Base-by-base conservation (phyloP, 352 stramenopile genomes). In the Pythium sp. region DNA sequence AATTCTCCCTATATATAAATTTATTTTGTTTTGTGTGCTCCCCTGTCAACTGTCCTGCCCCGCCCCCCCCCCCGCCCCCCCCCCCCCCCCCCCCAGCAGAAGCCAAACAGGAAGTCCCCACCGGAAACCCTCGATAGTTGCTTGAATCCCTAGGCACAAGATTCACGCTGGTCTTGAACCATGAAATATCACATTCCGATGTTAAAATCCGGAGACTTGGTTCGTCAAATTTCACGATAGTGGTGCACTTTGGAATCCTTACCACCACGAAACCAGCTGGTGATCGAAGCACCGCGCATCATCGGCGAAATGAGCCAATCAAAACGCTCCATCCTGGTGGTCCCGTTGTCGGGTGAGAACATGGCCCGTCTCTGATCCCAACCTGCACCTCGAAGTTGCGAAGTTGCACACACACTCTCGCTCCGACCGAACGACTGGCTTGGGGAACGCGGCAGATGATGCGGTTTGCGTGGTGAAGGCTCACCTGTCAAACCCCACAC, bases 221-320 rank as follows among this genome's bases (percentile, higher is more conserved):
- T 3, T 15, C 22, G 18, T 18, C 26, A 22, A 18, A 59, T 24
- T 41, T 36, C 26, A 30, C 5, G 22, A 26, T 15, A 28, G 7
- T 6, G 12, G 30, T 24, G 47, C 6, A 26, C 47, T 12, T 26
- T 55, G 55, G 55, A 28, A 46, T 60, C 24, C 55, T 43, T 46
- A 60, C 55, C 30, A 2, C 55, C 6, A 2, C 5, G 2, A 15
- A 49, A n/a, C 0, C 57, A 62, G 57, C 32, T 62, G 58, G 2
- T n/a, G n/a, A 53, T 67, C 62, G 62, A 67, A 60, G 62, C 62
- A 67, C 28, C 49, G 30, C 12, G 62, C 49, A 49, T 67, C 62
- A 67, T 53, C 32, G 18, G 1, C 6, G 2, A 1, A 34, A 5
- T 4, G 2, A 41, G 46, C 62, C 62, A 67, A 67, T 67, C 62